These are phyloP conservation scores for Psophocarpus tetragonolobus DNA, from an alignment of 306 rosid genomes.

Conservation along the genomic window DNA sequence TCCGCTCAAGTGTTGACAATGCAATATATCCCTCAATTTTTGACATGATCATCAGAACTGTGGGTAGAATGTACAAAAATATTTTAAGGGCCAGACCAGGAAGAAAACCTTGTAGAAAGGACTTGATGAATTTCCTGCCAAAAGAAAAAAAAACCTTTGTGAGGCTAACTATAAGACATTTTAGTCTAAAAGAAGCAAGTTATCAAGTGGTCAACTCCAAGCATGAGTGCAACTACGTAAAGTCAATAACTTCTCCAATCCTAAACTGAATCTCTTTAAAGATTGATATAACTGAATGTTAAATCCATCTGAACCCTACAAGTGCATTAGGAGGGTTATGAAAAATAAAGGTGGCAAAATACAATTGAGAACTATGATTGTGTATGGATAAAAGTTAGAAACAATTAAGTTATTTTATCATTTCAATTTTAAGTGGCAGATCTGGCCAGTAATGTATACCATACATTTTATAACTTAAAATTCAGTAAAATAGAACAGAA, in stretches of 20 bases:
- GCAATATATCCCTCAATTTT: slow-evolving; percentile 94
- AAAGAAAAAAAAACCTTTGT: slow-evolving; percentile 11
- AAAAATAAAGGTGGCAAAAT: not conserved
- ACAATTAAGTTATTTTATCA: not conserved
- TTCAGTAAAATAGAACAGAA: not conserved
- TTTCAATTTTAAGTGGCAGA: not conserved
- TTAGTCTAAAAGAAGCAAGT: slow-evolving; percentile 3
- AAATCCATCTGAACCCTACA: not conserved
- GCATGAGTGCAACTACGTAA: not conserved
- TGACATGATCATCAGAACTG: slow-evolving; percentile 92
- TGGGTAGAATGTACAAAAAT: slow-evolving; percentile 84
- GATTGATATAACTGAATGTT: not conserved
- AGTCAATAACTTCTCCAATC: not conserved
- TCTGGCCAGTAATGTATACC: not conserved
- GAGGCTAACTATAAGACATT: slow-evolving; percentile 19
- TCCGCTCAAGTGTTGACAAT: slow-evolving; percentile 72
- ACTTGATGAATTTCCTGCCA: slow-evolving; percentile 87
- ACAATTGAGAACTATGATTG: not conserved
- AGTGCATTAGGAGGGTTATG: not conserved
- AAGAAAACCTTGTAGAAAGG: slow-evolving; percentile 98
- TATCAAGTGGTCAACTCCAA: slow-evolving; percentile 12
- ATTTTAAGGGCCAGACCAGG: slow-evolving; percentile 98
- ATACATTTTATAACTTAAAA: not conserved
- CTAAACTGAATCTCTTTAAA: not conserved
- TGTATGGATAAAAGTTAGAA: not conserved